phyloP scores from a whole-genome alignment of 257 asterid genomes.

The Marsdenia floribunda region DNA sequence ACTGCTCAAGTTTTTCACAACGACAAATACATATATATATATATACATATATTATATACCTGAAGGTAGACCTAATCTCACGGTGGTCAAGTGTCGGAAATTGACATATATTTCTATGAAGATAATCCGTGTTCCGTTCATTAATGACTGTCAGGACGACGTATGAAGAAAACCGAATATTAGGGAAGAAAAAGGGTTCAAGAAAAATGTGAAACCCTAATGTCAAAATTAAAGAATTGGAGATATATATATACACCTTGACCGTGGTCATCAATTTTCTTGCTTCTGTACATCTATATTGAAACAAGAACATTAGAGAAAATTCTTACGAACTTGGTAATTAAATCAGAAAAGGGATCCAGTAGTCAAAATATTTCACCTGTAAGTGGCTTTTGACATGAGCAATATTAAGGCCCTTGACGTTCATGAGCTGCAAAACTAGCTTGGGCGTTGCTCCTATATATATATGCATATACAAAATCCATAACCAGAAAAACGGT shows the following conservation, averaged over 20 bases:
- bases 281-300: slow-evolving; percentile 37
- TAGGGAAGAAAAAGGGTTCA: not conserved
- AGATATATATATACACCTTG: slow-evolving; percentile 20
- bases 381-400: slow-evolving; percentile 40
- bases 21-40: not conserved
- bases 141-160: slow-evolving; percentile 21
- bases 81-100: slow-evolving; percentile 24
- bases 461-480: no score
- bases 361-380: slow-evolving; percentile 1
- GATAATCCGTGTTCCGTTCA: slow-evolving; percentile 19
- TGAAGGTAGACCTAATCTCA: slow-evolving; percentile 18
- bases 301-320: not conserved
- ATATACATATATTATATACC: slow-evolving; percentile 9
- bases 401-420: slow-evolving; percentile 36
- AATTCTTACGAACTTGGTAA: not conserved
- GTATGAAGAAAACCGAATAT: not conserved
- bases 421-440: slow-evolving; percentile 32
- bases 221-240: not conserved
- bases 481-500: not conserved
- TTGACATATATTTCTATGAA: slow-evolving; percentile 18
- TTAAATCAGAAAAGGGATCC: not conserved
- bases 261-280: slow-evolving; percentile 32
- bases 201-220: slow-evolving; percentile 11
- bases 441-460: slow-evolving; percentile 36
- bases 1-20: not conserved